These are phyloP conservation scores for Fusarium oligoseptatum DNA, from an alignment of 2,329 filamentous ascomycete species.

Conservation along the genomic window DNA sequence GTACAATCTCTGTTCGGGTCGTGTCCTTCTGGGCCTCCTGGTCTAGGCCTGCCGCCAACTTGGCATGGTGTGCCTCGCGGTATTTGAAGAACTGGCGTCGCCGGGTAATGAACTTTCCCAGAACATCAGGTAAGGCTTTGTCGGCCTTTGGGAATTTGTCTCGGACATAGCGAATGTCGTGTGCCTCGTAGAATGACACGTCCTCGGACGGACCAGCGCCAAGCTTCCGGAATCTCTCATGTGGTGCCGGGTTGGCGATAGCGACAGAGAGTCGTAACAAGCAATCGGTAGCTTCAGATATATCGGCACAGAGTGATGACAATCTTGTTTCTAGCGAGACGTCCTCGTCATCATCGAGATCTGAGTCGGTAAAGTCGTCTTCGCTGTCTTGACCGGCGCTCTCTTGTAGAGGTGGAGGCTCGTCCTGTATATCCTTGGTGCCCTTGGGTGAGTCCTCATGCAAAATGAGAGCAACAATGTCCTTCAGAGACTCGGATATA, in stretches of 20 bases:
- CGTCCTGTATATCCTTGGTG: accelerated
- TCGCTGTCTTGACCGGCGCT: too few species aligned
- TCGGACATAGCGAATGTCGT: constrained; percentile 49
- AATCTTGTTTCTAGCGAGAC: constrained; percentile 21
- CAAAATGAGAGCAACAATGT: not conserved
- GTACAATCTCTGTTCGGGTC: not conserved
- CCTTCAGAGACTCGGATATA: constrained; percentile 19
- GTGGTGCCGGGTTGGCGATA: constrained; percentile 53
- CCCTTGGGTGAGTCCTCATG: accelerated
- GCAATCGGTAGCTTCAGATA: constrained; percentile 47
- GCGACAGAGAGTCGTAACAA: constrained; percentile 54
- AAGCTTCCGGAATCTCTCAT: constrained; percentile 47
- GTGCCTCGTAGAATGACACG: constrained; percentile 39
- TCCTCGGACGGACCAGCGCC: constrained; percentile 33
- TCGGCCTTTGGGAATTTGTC: constrained; percentile 47
- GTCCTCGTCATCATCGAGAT: not conserved
- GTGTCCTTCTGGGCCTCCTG: constrained; percentile 8
- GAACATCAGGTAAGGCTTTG: constrained; percentile 27
- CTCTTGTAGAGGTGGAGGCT: not conserved
- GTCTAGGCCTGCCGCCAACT: constrained; percentile 46
- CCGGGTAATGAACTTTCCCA: constrained; percentile 52
- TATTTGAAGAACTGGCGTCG: constrained; percentile 55
- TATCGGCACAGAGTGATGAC: constrained; percentile 29
- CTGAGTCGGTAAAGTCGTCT: not conserved
- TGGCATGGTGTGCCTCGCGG: constrained; percentile 52